Evolutionary conservation across 139 green algal species (phyloP).

Genomic region (Auxenochlorella protothecoides): DNA sequence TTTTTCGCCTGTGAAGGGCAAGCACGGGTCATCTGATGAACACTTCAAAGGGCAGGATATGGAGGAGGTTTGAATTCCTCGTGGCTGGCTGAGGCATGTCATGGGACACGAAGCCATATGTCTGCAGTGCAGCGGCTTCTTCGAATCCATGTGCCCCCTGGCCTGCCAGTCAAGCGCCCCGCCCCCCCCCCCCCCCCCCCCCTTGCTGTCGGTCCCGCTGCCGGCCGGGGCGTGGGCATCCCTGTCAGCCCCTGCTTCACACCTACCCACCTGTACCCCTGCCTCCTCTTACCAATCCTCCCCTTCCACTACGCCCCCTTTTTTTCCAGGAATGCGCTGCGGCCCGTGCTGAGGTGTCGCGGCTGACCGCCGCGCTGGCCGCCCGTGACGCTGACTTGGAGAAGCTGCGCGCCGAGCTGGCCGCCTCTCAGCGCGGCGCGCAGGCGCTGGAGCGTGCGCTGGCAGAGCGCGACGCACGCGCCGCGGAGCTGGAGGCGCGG

Average conservation of each 20-base stretch:
- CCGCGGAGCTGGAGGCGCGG: constrained; percentile 22
- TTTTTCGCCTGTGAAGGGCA: not conserved
- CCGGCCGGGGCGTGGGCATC: not conserved
- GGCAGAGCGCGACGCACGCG: too few species aligned
- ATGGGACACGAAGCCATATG: too few species aligned
- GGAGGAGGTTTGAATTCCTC: not conserved
- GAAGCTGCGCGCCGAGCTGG: constrained; percentile 15
- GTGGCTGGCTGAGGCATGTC: too few species aligned
- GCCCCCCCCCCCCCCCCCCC: not conserved
- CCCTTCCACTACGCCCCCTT: not conserved
- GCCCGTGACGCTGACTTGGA: constrained; percentile 25
- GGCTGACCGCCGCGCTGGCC: constrained; percentile 27
- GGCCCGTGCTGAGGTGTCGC: constrained; percentile 18
- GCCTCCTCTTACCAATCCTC: too few species aligned
- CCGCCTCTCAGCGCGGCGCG: constrained; percentile 22
- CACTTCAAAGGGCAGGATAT: not conserved
- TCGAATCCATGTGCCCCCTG: not conserved
- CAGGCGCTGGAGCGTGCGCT: too few species aligned
- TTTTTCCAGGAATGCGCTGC: constrained; percentile 14
- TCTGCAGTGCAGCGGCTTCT: too few species aligned
- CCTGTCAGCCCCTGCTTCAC: too few species aligned
- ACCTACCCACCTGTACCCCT: too few species aligned
- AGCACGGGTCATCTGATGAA: not conserved
- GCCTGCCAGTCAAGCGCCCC: not conserved
- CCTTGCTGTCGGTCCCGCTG: not conserved